These are phyloP conservation scores for Durotheca rogersii DNA, from an alignment of 495 filamentous ascomycete species.

Conservation along the genomic window DNA sequence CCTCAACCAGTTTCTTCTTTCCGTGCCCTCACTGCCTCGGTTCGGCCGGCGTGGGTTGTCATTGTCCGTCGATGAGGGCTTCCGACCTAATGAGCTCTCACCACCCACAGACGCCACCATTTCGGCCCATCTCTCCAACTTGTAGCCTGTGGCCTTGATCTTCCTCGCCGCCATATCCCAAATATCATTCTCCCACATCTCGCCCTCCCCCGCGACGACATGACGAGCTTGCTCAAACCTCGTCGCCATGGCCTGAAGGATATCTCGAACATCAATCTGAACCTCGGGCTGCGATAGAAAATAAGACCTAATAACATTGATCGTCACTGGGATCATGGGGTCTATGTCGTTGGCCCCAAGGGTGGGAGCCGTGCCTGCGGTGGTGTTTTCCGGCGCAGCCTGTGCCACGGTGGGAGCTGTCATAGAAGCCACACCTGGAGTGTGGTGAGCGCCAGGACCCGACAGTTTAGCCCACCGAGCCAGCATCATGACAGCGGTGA, in stretches of 20 bases:
- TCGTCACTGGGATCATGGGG: slow-evolving; percentile 27
- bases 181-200: slow-evolving; percentile 28
- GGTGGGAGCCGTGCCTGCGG: not conserved
- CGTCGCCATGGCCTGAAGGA: slow-evolving; percentile 29
- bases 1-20: slow-evolving; percentile 14
- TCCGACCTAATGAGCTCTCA: slow-evolving; percentile 3
- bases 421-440: not conserved
- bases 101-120: slow-evolving; percentile 22
- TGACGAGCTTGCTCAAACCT: slow-evolving; percentile 33
- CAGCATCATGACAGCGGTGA: slow-evolving; percentile 43
- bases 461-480: slow-evolving; percentile 39
- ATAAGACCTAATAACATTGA: slow-evolving; percentile 29
- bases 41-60: not conserved
- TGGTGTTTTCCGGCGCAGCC: slow-evolving; percentile 1
- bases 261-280: slow-evolving; percentile 28
- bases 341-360: slow-evolving; percentile 17
- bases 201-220: slow-evolving; percentile 6
- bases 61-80: not conserved
- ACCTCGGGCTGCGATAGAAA: slow-evolving; percentile 34
- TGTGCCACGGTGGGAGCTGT: not conserved
- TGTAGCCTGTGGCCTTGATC: slow-evolving; percentile 31
- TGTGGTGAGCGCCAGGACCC: slow-evolving; percentile 11
- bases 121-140: slow-evolving; percentile 37
- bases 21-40: slow-evolving; percentile 1
- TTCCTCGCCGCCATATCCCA: slow-evolving; percentile 36